Evolutionary conservation across 2,329 filamentous ascomycete species (phyloP).

Genomic region (Fusarium penzigii): DNA sequence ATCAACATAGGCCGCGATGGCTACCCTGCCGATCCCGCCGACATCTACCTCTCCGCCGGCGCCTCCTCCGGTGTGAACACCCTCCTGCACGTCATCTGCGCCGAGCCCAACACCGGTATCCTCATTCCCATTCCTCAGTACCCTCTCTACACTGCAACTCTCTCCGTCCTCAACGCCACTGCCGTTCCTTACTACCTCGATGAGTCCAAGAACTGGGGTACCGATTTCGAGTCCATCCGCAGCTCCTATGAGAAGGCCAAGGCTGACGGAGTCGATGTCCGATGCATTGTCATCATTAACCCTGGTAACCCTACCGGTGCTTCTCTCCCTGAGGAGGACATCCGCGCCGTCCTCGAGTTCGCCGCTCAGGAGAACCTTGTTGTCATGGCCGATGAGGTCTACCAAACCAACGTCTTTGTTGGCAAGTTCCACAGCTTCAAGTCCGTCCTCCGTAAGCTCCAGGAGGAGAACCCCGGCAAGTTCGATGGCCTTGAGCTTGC

Average conservation of each 20-base stretch:
- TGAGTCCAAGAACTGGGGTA: slow-evolving; percentile 84
- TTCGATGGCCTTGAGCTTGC: slow-evolving; percentile 88
- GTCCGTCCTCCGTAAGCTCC: slow-evolving; percentile 77
- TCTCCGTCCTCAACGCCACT: slow-evolving; percentile 79
- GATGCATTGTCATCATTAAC: slow-evolving; percentile 96
- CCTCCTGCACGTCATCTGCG: slow-evolving; percentile 85
- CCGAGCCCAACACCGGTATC: slow-evolving; percentile 73
- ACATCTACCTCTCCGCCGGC: slow-evolving; percentile 89
- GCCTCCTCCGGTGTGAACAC: slow-evolving; percentile 95
- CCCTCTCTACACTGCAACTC: slow-evolving; percentile 92
- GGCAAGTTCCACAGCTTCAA: slow-evolving; percentile 98
- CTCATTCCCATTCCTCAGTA: slow-evolving; percentile 97
- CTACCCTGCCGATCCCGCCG: slow-evolving; percentile 74
- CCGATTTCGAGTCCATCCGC: slow-evolving; percentile 77
- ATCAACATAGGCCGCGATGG: slow-evolving; percentile 71
- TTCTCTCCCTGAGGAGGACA: slow-evolving; percentile 75
- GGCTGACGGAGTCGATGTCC: slow-evolving; percentile 78
- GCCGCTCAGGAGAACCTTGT: slow-evolving; percentile 84
- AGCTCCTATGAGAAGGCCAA: slow-evolving; percentile 73
- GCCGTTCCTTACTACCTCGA: slow-evolving; percentile 94
- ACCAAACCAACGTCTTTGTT: slow-evolving; percentile 97
- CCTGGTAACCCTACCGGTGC: slow-evolving; percentile 96
- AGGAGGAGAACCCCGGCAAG: slow-evolving; percentile 70
- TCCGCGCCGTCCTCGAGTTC: slow-evolving; percentile 83
- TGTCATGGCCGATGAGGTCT: slow-evolving; percentile 94